Conservation (phyloP, 257 asterid genomes). For the Marsdenia floribunda region DNA sequence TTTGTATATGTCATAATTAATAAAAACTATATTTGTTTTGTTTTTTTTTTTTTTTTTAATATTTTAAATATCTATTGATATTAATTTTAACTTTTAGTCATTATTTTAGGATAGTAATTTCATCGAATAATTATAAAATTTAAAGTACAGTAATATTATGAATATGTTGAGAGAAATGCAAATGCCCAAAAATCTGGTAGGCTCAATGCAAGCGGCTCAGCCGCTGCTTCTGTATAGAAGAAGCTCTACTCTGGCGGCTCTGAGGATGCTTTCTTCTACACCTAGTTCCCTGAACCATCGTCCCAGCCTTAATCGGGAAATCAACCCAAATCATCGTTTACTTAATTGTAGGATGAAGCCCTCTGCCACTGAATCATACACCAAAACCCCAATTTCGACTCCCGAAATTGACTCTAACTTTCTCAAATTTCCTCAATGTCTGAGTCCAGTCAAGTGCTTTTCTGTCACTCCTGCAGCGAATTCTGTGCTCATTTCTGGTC, state of each 20-base stretch:
- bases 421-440: conserved; percentile 15
- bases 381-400: conserved; percentile 24
- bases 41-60: no score
- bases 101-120: no score
- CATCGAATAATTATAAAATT: no score
- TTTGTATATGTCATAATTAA: no score
- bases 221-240: conserved; percentile 5
- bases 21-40: no score
- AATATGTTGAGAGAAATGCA: not conserved
- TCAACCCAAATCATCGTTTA: conserved; percentile 27
- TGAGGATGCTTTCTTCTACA: conserved; percentile 12
- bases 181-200: not conserved
- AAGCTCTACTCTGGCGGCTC: conserved; percentile 2
- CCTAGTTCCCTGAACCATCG: conserved; percentile 3
- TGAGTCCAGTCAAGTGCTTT: conserved; percentile 26
- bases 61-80: no score
- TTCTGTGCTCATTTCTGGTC: conserved; percentile 11
- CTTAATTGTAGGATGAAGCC: conserved; percentile 22
- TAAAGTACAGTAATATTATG: no score
- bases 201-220: conserved; percentile 17
- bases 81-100: no score
- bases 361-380: conserved; percentile 29
- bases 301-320: not conserved
- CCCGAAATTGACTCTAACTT: conserved; percentile 29
- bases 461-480: conserved; percentile 21